Percentiles rank a stretch among this genome's conserved stretches.
These are phyloP conservation scores for Selaginella tamariscina DNA, from an alignment of 75 land plant species.

Conservation along the genomic window DNA sequence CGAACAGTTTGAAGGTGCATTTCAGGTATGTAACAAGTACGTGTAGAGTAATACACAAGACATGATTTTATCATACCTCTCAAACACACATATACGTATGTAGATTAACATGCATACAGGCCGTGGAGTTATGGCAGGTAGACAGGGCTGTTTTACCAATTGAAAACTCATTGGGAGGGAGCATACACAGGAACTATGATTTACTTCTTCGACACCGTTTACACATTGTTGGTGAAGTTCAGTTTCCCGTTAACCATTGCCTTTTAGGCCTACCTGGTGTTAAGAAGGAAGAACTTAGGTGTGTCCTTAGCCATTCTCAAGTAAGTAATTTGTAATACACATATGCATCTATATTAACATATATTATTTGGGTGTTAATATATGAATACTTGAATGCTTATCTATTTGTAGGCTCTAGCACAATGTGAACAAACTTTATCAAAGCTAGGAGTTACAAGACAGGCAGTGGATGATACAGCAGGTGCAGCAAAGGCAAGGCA, in stretches of 20 bases:
- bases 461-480: slow-evolving; percentile 94
- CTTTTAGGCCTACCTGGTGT: slow-evolving; percentile 71
- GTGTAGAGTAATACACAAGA: background rate
- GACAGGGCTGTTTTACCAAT: slow-evolving; percentile 91
- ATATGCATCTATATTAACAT: slow-evolving; percentile 6
- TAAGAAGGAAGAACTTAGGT: slow-evolving; percentile 47
- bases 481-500: slow-evolving; percentile 75
- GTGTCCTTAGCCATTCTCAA: slow-evolving; percentile 93
- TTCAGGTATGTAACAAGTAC: slow-evolving; percentile 33
- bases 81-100: too few species aligned
- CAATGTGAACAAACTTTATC: slow-evolving; percentile 74
- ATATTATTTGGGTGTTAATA: background rate
- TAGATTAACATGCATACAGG: background rate
- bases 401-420: slow-evolving; percentile 49
- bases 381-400: background rate
- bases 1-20: slow-evolving; percentile 83
- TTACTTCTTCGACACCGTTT: slow-evolving; percentile 70
- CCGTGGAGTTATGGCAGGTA: background rate
- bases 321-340: slow-evolving; percentile 15
- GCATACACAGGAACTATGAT: slow-evolving; percentile 93
- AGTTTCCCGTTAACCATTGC: slow-evolving; percentile 70
- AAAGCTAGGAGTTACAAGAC: slow-evolving; percentile 54
- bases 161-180: slow-evolving; percentile 88
- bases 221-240: slow-evolving; percentile 95
- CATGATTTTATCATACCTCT: too few species aligned